Percentiles rank a stretch among this genome's conserved stretches.
Evolutionary conservation across 768 basidiomycete genomes (phyloP).

Genomic region (Pluteus cervinus): DNA sequence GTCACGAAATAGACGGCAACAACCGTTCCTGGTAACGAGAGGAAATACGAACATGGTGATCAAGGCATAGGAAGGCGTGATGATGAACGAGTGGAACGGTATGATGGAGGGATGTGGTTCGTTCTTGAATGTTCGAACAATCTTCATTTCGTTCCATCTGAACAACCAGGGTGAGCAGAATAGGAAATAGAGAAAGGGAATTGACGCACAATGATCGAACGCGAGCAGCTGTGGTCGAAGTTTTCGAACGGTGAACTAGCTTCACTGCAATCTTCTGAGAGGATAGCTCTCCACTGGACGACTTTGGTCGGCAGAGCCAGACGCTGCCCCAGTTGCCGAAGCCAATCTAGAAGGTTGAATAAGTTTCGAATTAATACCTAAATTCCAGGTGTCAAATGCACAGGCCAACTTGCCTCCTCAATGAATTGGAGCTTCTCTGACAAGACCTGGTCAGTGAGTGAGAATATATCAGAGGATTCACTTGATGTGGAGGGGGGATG

Average conservation of each 20-base stretch:
- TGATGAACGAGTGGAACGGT: constrained; percentile 89
- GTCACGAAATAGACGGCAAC: constrained; percentile 12
- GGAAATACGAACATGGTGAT: constrained; percentile 74
- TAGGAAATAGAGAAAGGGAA: constrained; percentile 2
- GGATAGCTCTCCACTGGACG: constrained; percentile 28
- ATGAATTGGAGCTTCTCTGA: constrained; percentile 69
- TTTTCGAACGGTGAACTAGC: constrained; percentile 84
- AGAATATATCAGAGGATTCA: constrained; percentile 59
- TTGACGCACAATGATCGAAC: constrained; percentile 75
- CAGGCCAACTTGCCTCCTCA: constrained; percentile 50
- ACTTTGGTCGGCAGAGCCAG: constrained; percentile 70
- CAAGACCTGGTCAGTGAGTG: constrained; percentile 66
- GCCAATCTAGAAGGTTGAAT: constrained; percentile 55
- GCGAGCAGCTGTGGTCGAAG: constrained; percentile 81
- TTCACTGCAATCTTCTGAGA: constrained; percentile 80
- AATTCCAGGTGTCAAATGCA: constrained; percentile 1
- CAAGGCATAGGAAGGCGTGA: constrained; percentile 84
- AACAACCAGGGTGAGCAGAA: not conserved
- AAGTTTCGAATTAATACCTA: constrained; percentile 5
- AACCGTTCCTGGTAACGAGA: not conserved
- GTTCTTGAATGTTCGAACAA: constrained; percentile 76
- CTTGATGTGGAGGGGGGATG: constrained; percentile 23
- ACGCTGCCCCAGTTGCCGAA: constrained; percentile 93
- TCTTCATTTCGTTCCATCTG: constrained; percentile 99
- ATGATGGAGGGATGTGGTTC: constrained; percentile 91